phyloP scores from a whole-genome alignment of 176 grass and related monocot genomes.

The Musa schizocarpa region DNA sequence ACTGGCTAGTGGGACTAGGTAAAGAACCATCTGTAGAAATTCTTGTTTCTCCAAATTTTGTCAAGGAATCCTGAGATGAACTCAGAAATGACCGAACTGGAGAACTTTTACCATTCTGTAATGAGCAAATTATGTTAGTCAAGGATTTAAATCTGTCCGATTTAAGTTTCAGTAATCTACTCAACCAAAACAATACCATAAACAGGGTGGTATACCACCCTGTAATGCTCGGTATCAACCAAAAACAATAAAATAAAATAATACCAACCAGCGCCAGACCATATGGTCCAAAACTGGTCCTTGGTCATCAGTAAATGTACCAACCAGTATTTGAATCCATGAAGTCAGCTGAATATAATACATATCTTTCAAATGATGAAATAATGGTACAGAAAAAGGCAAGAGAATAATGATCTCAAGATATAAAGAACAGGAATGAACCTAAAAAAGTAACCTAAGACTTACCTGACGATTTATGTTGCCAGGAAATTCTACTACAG shows the following conservation, averaged over 20 bases:
- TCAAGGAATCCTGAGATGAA: slow-evolving; percentile 12
- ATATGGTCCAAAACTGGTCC: too few species aligned
- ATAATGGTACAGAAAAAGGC: too few species aligned
- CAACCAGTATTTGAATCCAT: too few species aligned
- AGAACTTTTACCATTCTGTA: slow-evolving; percentile 7
- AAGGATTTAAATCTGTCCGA: too few species aligned
- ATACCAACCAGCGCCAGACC: too few species aligned
- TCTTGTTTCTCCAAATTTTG: slow-evolving; percentile 33
- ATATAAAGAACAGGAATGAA: background rate
- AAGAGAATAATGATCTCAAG: background rate
- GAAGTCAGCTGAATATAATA: background rate
- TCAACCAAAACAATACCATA: too few species aligned
- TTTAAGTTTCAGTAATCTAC: too few species aligned
- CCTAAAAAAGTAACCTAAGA: slow-evolving; percentile 5
- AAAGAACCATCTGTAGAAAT: slow-evolving; percentile 16
- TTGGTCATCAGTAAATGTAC: too few species aligned
- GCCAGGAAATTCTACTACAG: slow-evolving; percentile 50
- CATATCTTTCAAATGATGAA: background rate
- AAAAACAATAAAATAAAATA: too few species aligned
- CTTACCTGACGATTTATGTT: slow-evolving; percentile 47
- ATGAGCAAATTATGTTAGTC: background rate
- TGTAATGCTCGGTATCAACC: too few species aligned
- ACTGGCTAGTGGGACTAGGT: slow-evolving; percentile 36
- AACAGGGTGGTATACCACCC: too few species aligned
- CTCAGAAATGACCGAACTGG: slow-evolving; percentile 1